These are phyloP conservation scores for Datura wrightii DNA, from an alignment of 257 asterid species.

Conservation along the genomic window DNA sequence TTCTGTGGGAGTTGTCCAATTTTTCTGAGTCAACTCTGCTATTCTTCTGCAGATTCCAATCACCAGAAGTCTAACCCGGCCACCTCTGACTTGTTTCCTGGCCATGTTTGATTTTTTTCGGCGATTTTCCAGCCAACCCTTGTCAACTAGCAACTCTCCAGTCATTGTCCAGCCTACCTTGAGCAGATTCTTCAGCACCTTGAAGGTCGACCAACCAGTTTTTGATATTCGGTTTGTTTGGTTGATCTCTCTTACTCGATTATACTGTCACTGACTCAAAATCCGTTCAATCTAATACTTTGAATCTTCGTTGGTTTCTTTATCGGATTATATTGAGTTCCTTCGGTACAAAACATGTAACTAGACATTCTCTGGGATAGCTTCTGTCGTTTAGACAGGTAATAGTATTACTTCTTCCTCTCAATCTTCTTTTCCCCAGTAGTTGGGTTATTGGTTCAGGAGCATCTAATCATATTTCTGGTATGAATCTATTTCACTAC, in stretches of 20 bases:
- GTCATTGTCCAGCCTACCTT: background rate
- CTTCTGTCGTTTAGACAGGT: background rate
- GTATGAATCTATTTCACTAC: background rate
- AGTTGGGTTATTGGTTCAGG: background rate
- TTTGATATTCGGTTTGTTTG: background rate
- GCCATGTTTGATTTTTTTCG: background rate
- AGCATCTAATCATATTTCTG: background rate
- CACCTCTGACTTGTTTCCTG: constrained; percentile 1
- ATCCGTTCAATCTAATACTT: background rate
- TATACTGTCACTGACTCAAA: background rate
- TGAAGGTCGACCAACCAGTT: background rate
- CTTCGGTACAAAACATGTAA: background rate
- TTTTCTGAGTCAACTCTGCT: background rate
- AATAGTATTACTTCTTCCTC: background rate
- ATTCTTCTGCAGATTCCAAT: background rate
- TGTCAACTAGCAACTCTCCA: background rate
- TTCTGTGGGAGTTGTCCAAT: background rate
- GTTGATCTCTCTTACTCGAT: background rate
- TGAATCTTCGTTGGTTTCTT: background rate
- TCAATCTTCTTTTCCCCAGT: background rate
- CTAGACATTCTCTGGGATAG: background rate
- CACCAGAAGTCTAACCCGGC: background rate
- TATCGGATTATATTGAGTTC: constrained; percentile 11
- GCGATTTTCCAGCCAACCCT: background rate
- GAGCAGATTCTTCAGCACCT: background rate